A percentile compares a stretch with the other conserved stretches of the same genome.
Conservation (phyloP, 129 eudicot genomes). For the Helichrysum umbraculigerum region DNA sequence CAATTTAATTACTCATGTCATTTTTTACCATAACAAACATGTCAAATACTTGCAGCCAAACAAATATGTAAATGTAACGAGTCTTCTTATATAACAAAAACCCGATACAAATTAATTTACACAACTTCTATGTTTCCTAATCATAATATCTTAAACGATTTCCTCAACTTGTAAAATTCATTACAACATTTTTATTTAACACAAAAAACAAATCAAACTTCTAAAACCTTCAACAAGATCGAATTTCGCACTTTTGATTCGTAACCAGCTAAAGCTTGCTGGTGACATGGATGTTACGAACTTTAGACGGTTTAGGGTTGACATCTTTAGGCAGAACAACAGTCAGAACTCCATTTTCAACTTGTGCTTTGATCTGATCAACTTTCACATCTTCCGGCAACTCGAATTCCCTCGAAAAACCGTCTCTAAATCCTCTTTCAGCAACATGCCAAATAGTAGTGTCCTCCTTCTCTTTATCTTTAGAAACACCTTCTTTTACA, state of each 20-base stretch:
- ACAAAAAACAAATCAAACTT: neutral
- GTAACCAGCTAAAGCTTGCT: constrained; percentile 55
- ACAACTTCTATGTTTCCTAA: too few species aligned
- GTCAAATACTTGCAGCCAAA: too few species aligned
- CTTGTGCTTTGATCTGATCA: constrained; percentile 86
- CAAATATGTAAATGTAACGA: too few species aligned
- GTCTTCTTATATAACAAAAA: too few species aligned
- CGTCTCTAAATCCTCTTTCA: constrained; percentile 55
- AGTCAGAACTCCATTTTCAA: constrained; percentile 81
- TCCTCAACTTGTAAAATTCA: too few species aligned
- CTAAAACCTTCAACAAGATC: neutral
- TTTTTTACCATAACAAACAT: too few species aligned
- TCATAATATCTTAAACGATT: too few species aligned
- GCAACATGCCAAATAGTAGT: constrained; percentile 78
- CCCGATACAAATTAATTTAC: too few species aligned
- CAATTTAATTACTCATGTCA: too few species aligned
- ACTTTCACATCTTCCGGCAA: constrained; percentile 79
- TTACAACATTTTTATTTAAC: neutral
- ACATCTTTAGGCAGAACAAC: constrained; percentile 72
- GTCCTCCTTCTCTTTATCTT: constrained; percentile 47
- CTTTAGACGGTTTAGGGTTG: constrained; percentile 59
- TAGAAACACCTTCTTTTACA: constrained; percentile 39
- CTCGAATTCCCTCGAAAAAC: constrained; percentile 64
- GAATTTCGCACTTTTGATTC: neutral
- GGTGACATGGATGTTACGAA: constrained; percentile 61